phyloP scores from a whole-genome alignment of 148 eudicot species.

The Arctostaphylos glauca region DNA sequence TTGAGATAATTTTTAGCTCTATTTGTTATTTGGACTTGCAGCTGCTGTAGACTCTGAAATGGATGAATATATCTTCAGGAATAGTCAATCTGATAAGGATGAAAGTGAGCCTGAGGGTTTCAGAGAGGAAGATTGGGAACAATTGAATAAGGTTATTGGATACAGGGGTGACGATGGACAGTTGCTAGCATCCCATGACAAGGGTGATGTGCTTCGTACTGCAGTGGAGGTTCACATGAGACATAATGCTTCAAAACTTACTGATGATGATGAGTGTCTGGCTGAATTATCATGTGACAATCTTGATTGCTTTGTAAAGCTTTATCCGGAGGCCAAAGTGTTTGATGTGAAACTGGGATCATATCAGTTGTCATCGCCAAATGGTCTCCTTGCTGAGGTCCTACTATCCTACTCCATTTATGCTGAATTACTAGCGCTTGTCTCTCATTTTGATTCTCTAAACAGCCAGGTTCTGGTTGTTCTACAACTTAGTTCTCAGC shows the following conservation, averaged over 20 bases:
- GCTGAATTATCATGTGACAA: conserved; percentile 91
- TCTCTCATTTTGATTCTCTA: not conserved
- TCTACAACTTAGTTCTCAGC: not conserved
- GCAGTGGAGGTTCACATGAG: conserved; percentile 86
- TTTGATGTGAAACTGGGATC: conserved; percentile 92
- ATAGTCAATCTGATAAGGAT: conserved; percentile 51
- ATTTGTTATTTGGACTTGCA: conserved; percentile 11
- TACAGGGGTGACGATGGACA: conserved; percentile 73
- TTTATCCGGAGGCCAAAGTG: conserved; percentile 74
- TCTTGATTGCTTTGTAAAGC: conserved; percentile 67
- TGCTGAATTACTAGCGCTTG: not conserved
- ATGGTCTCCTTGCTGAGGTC: conserved; percentile 93
- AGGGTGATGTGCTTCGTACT: conserved; percentile 56
- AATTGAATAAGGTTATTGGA: conserved; percentile 75
- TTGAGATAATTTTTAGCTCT: not conserved
- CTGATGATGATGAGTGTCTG: conserved; percentile 55
- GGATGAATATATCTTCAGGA: conserved; percentile 41
- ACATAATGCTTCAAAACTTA: conserved; percentile 90
- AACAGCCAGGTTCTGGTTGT: not conserved
- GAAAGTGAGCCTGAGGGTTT: conserved; percentile 63
- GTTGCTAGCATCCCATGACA: conserved; percentile 29
- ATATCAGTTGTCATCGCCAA: conserved; percentile 79
- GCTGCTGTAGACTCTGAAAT: conserved; percentile 8
- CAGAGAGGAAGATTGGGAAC: conserved; percentile 83
- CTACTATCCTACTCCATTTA: conserved; percentile 14